A percentile compares a stretch with the other conserved stretches of the same genome.
phyloP scores from a whole-genome alignment of 2,329 filamentous ascomycete genomes.

The Sphaerulina musiva region DNA sequence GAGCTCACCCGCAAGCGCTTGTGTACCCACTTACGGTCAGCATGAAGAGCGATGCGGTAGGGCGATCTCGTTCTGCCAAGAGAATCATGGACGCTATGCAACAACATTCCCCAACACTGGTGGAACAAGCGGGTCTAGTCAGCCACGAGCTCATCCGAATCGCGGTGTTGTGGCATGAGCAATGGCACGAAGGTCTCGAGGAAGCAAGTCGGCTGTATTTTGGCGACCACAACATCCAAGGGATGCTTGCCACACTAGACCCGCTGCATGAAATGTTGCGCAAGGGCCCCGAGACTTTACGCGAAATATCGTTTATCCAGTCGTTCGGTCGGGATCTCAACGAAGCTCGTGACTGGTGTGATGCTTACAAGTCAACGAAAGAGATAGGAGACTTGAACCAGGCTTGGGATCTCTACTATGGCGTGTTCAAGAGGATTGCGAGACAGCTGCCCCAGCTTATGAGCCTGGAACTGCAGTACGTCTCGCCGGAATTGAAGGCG shows the following conservation, averaged over 20 bases:
- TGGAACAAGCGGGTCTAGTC: conserved; percentile 90
- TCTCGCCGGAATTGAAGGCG: conserved; percentile 84
- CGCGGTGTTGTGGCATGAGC: conserved; percentile 95
- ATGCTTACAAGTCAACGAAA: conserved; percentile 78
- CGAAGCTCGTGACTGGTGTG: conserved; percentile 93
- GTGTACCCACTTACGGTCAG: conserved; percentile 97
- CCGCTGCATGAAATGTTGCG: conserved; percentile 90
- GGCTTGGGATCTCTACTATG: conserved; percentile 98
- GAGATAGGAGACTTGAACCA: conserved; percentile 94
- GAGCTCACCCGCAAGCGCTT: conserved; percentile 88
- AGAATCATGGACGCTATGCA: conserved; percentile 98
- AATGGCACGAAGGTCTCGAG: conserved; percentile 96
- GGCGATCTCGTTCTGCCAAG: conserved; percentile 77
- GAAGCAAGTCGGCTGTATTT: conserved; percentile 96
- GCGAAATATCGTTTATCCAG: conserved; percentile 95
- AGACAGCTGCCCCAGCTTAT: conserved; percentile 89
- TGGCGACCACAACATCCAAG: conserved; percentile 92
- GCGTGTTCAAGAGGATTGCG: conserved; percentile 92
- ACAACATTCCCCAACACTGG: conserved; percentile 82
- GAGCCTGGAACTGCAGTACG: conserved; percentile 88
- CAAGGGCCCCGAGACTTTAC: conserved; percentile 80
- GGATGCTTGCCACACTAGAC: conserved; percentile 87
- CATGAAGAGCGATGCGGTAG: conserved; percentile 87
- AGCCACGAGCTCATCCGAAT: conserved; percentile 96
- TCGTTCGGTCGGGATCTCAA: conserved; percentile 92